Base-by-base conservation (phyloP, 2,329 filamentous ascomycete species). In the Leptodontidium sp. region DNA sequence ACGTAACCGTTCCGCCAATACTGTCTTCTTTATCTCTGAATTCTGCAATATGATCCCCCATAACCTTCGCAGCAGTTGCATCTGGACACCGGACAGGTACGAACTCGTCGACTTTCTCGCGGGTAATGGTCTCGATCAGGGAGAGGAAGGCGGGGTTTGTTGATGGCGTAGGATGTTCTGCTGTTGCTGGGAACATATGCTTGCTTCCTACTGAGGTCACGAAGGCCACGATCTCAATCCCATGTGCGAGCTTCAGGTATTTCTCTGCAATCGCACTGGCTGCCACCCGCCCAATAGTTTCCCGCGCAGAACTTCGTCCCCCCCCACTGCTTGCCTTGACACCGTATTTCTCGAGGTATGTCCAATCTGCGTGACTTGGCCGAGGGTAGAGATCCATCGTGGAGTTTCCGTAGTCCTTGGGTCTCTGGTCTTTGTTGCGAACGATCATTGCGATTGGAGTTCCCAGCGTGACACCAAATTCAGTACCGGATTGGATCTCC, bases 311-410 rank as follows among this genome's bases (percentile, higher is more conserved):
- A 79, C 91, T 94, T 71, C 96, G 88, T 65, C 96, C 95, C 75
- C 96, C 95, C 68, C 96, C 95, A 70, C 90, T 94, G 79, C 89
- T 93, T 47, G 96, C 94, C 84, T 97, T 97, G 75, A 97, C 90
- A 67, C 95, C 95, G 80, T 99, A 99, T 84, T 98, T 98, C 81
- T 97, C 93, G 70, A 97, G 86, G 83, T 98, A 98, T 70, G 96
- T 98, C 88, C 92, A 98, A 82, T 98, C 95, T 69, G 96, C 95
- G 82, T 98, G 96, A 79, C 90, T 93, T 45, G 95, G 96, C 63
- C 96, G 88, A 4, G 96, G 96, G 86, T 91, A 98, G 71, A 90
- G 83, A 81, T 98, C 93, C 88, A 98, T 98, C 38, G 94, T 97
- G 79, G 89, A 88, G 82, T 89, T 88, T 67, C 92, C 92, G 82